Base-by-base conservation (phyloP, 108 stramenopile species). In the Pseudonitzschia pungens region DNA sequence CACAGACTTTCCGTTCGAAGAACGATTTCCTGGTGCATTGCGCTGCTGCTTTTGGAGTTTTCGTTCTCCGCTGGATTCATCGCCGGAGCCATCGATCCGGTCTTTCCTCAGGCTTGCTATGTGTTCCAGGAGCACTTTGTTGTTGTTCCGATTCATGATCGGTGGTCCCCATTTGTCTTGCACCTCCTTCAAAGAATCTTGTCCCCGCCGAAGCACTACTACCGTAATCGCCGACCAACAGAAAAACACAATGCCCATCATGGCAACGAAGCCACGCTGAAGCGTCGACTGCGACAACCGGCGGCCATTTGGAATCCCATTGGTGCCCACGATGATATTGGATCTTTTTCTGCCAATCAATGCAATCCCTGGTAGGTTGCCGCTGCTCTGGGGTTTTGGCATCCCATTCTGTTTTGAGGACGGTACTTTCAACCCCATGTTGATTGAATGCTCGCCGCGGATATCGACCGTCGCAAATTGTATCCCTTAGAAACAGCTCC, bases 251-350 rank as follows among this genome's bases (percentile, higher is more conserved):
- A 41, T 14, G 26, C 42, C 67, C 55, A 78, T 40, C 77, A 78
- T 78, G 29, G 33, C 14, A n/a, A 71, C 18, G 7, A 78, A 72
- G 5, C 66, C 27, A 21, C 43, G 67, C 50, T 68, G 65, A 50
- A 78, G 36, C 26, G 65, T 68, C 18, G 77, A 51, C 43, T 51
- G 54, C 12, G 77, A 68, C 21, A 78, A 20, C 40, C 51, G 66
- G 26, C 51, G 68, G 26, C 44, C 21, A 28, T 67, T 55, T 20
- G 9, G 9, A 9, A 55, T 36, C 6, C 36, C 6, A 36, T 6
- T 6, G 36, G 36, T 36, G 36, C 4, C 26, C 2, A 22, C 20
- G 54, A 55, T 2, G 26, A 4, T 10, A 12, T 9, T 12, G 54
- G 22, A 21, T 55, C 54, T 12, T 55, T 55, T 55, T 55, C 54